phyloP scores from a whole-genome alignment of 1,284 basidiomycete genomes.

The Volvariella volvacea region DNA sequence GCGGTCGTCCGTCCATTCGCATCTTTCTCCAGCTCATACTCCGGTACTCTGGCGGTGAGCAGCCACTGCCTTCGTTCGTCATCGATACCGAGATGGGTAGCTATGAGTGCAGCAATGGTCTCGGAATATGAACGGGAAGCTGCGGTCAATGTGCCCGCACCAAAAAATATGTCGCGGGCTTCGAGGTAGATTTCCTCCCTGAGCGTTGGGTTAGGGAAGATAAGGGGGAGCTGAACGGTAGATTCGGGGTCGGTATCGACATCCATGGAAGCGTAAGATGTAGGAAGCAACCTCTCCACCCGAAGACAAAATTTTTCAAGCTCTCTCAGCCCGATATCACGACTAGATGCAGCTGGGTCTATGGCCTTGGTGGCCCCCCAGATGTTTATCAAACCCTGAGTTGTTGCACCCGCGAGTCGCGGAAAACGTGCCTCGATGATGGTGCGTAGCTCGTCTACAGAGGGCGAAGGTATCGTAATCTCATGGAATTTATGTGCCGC shows the following conservation, averaged over 20 bases:
- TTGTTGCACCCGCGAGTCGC: conserved; percentile 43
- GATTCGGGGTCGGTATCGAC: conserved; percentile 26
- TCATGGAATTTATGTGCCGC: conserved; percentile 80
- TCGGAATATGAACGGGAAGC: conserved; percentile 46
- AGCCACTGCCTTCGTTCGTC: conserved; percentile 31
- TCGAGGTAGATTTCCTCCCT: conserved; percentile 91
- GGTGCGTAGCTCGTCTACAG: conserved; percentile 55
- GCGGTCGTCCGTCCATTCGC: conserved; percentile 50
- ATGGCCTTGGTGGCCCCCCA: conserved; percentile 55
- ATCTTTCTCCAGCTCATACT: conserved; percentile 65
- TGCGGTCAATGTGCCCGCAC: conserved; percentile 51
- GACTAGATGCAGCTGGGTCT: conserved; percentile 42
- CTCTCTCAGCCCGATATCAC: conserved; percentile 76
- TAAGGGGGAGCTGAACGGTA: conserved; percentile 19
- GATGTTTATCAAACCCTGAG: conserved; percentile 47
- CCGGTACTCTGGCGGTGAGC: conserved; percentile 50
- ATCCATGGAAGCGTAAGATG: conserved; percentile 38
- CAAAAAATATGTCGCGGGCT: conserved; percentile 91
- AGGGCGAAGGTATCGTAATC: conserved; percentile 57
- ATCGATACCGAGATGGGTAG: conserved; percentile 57
- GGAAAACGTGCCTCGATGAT: conserved; percentile 70
- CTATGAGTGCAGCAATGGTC: conserved; percentile 46
- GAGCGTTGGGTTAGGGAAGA: conserved; percentile 71
- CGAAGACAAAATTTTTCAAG: conserved; percentile 85
- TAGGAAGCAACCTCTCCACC: conserved; percentile 57